A percentile compares a stretch with the other conserved stretches of the same genome.
phyloP scores from a whole-genome alignment of 176 grass and related monocot genomes.

The Zea mays region DNA sequence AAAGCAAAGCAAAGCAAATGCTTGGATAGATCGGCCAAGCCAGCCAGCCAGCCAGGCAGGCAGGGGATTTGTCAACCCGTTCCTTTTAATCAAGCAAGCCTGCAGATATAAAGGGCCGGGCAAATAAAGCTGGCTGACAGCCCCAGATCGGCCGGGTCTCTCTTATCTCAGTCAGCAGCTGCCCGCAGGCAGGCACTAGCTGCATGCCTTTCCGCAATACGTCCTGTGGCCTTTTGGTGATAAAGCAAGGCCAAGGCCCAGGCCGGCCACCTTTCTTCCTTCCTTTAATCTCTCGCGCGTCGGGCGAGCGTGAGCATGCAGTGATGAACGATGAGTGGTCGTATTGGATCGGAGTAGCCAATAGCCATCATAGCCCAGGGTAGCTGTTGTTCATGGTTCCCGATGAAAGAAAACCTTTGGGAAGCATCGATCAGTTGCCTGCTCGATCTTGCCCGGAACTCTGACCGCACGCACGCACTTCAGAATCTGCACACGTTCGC shows the following conservation, averaged over 20 bases:
- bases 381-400: background rate
- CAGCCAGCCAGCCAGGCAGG: conserved; percentile 10
- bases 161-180: too few relatives aligned
- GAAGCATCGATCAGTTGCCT: background rate
- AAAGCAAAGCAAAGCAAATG: background rate
- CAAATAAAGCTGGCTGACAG: background rate
- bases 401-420: background rate
- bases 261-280: background rate
- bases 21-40: background rate
- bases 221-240: background rate
- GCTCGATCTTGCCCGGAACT: background rate
- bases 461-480: background rate
- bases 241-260: background rate
- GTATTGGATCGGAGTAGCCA: background rate
- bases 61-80: background rate
- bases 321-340: conserved; percentile 18
- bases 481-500: background rate
- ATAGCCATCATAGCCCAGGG: background rate
- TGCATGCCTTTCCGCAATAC: conserved; percentile 19
- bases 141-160: too few relatives aligned
- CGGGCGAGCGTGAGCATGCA: background rate
- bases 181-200: too few relatives aligned
- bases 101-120: too few relatives aligned
- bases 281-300: background rate
- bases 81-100: too few relatives aligned